Conservation (phyloP, 345 rosid genomes). For the Lepidium africanum region DNA sequence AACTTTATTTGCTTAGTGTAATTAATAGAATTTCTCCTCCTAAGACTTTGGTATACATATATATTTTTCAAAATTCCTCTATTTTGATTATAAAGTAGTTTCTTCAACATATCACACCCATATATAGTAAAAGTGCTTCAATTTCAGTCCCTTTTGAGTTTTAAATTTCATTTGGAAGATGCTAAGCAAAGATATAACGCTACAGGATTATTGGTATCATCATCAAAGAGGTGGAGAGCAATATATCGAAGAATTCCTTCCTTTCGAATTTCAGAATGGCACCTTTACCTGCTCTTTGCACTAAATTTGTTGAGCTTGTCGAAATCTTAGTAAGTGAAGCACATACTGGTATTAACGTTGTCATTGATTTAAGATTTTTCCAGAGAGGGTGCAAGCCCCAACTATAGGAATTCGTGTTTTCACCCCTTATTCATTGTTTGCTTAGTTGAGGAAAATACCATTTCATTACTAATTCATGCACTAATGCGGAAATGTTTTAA, state of each 20-base stretch:
- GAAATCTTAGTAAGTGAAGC: constrained; percentile 66
- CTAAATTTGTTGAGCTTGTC: constrained; percentile 85
- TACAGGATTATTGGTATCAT: constrained; percentile 81
- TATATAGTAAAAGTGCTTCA: too few species aligned
- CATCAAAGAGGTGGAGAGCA: constrained; percentile 82
- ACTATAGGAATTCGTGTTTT: neutral
- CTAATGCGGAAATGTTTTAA: neutral
- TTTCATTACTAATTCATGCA: neutral
- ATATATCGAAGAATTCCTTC: constrained; percentile 75
- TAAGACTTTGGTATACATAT: neutral
- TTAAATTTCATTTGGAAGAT: too few species aligned
- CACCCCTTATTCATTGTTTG: neutral
- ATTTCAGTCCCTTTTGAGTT: too few species aligned
- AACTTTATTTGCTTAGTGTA: neutral
- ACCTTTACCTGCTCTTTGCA: constrained; percentile 59
- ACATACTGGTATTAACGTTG: neutral
- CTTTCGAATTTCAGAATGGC: constrained; percentile 88
- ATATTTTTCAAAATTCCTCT: neutral
- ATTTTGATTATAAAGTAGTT: neutral
- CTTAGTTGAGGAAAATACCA: neutral
- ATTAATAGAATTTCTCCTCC: neutral
- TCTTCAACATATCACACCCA: neutral
- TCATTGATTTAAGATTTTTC: neutral
- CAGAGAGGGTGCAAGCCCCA: neutral
- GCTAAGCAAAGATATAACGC: too few species aligned